phyloP scores from a whole-genome alignment of 2,329 filamentous ascomycete genomes.

The Monosporascus ibericus region DNA sequence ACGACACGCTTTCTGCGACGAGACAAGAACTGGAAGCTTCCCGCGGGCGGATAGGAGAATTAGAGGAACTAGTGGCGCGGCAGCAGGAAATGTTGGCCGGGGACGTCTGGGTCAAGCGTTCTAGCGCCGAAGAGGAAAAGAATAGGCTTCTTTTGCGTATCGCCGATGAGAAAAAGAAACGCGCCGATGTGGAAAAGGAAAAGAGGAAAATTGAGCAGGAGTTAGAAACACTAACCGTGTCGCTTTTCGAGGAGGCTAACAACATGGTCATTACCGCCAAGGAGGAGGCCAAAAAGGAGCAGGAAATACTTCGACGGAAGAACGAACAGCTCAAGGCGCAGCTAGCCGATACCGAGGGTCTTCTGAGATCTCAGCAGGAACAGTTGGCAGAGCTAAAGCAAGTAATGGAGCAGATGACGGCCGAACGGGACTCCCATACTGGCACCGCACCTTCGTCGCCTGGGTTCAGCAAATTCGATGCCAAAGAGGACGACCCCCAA shows the following conservation, averaged over 20 bases:
- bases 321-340: conserved; percentile 85
- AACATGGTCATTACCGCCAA: conserved; percentile 94
- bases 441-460: conserved; percentile 81
- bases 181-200: conserved; percentile 64
- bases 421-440: conserved; percentile 65
- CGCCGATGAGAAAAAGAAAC: conserved; percentile 59
- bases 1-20: conserved; percentile 78
- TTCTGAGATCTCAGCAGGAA: conserved; percentile 87
- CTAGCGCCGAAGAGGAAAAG: conserved; percentile 69
- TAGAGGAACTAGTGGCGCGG: conserved; percentile 61
- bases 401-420: conserved; percentile 82
- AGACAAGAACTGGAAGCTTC: conserved; percentile 77
- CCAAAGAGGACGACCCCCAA: conserved; percentile 38
- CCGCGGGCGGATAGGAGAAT: conserved; percentile 56
- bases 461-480: conserved; percentile 63
- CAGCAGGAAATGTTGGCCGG: conserved; percentile 67
- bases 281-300: conserved; percentile 79
- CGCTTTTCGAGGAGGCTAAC: conserved; percentile 97
- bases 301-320: conserved; percentile 72
- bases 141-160: conserved; percentile 50
- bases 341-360: conserved; percentile 75
- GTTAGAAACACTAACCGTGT: conserved; percentile 81
- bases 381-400: conserved; percentile 86
- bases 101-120: conserved; percentile 70
- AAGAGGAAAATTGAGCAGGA: conserved; percentile 91